Base-by-base conservation (phyloP, 345 rosid species). In the Jatropha curcas region DNA sequence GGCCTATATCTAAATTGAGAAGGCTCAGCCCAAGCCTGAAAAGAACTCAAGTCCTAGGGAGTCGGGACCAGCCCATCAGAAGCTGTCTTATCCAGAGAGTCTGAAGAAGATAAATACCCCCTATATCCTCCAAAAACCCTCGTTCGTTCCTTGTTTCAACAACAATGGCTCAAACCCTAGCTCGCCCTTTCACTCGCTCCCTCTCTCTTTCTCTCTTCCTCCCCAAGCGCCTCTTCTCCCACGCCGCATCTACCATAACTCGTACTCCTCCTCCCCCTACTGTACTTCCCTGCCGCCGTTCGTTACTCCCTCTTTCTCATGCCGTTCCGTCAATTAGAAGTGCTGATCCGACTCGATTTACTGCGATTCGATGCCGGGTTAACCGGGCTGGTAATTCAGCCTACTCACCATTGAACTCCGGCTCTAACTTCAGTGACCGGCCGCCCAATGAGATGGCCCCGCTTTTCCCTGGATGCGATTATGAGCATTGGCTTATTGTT, bases 381-480 rank as follows among this genome's bases (percentile, higher is more conserved):
- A 84, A 90, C 82, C 91, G 97, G 51, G 72, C 97, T 7, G 97
- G 98, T 5, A 74, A 74, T 78, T 83, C 94, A 0, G 72, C 88
- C 14, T 95, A 95, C 87, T 91, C 98, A 7, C 98, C 98, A 6
- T 82, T 96, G 61, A 96, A 91, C 76, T 88, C 97, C 7, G 90
- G 94, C 33, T 91, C 97, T 8, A 93, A 90, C 83, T 90, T 87
- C 80, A 91, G 97, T 68, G 96, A 96, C 83, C 87, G 98, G 8
- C 98, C 97, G 4, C 97, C 98, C 35, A 93, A 92, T 39, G 98
- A 96, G 74, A 93, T 92, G 98, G 89, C 96, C 4, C 97, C 97
- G 12, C 90, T 93, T 65, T 96, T 96, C 53, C 94, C 97, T 0
- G 98, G 98, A 0, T 93, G 98, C 63, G 99, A 96, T 58, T 96